phyloP scores from a whole-genome alignment of 768 basidiomycete genomes.

The Termitomyces sp. region DNA sequence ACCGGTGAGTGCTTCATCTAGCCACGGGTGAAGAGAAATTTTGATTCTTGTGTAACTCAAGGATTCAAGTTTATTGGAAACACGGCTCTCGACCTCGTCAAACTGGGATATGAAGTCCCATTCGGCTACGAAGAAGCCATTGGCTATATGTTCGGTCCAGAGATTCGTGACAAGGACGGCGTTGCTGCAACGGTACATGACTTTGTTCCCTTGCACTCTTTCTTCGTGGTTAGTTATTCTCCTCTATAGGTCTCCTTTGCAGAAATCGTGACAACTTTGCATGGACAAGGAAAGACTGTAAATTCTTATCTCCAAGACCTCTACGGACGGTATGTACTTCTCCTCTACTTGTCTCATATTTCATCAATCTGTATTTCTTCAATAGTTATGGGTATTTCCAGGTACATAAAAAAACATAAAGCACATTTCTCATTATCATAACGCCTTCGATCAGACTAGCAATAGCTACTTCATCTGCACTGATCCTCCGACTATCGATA shows the following conservation, averaged over 20 bases:
- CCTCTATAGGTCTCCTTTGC: slow-evolving; percentile 59
- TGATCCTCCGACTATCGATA: slow-evolving; percentile 63
- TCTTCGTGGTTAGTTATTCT: background rate
- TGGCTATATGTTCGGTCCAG: slow-evolving; percentile 82
- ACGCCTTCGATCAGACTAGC: slow-evolving; percentile 49
- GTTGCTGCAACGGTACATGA: slow-evolving; percentile 69
- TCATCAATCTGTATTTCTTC: background rate
- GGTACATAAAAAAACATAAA: slow-evolving; percentile 32
- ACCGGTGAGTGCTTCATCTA: slow-evolving; percentile 52
- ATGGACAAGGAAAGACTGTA: slow-evolving; percentile 51
- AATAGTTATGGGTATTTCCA: slow-evolving; percentile 77
- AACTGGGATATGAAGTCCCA: slow-evolving; percentile 65
- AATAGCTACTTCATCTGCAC: slow-evolving; percentile 82
- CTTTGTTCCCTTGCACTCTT: background rate
- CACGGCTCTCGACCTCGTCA: slow-evolving; percentile 63
- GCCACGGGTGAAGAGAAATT: background rate
- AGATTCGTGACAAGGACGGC: slow-evolving; percentile 86
- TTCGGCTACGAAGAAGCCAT: slow-evolving; percentile 95
- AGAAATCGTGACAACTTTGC: slow-evolving; percentile 58
- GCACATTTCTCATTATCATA: background rate
- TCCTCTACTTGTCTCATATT: background rate
- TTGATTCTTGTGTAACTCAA: slow-evolving; percentile 21
- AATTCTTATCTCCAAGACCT: slow-evolving; percentile 58
- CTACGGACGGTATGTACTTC: slow-evolving; percentile 48
- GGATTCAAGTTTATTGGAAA: slow-evolving; percentile 94